Evolutionary conservation across 225 moss, liverwort and hornwort species (phyloP).

Genomic region (Thuidium tamariscinum): DNA sequence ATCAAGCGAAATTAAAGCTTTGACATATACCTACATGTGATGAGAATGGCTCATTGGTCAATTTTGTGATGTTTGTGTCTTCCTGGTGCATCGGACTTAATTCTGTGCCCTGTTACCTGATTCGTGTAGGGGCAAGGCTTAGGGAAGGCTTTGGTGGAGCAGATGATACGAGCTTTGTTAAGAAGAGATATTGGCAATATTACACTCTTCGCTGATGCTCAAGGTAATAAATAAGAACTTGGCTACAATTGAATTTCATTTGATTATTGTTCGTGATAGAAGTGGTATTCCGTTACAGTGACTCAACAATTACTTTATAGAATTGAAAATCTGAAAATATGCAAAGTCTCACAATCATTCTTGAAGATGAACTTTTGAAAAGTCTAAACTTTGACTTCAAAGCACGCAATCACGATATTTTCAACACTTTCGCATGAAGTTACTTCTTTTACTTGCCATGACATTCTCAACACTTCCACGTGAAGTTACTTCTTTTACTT

Average conservation of each 20-base stretch:
- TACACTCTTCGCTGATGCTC: conserved; percentile 95
- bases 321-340: background rate
- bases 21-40: background rate
- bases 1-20: background rate
- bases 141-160: conserved; percentile 97
- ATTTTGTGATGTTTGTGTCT: background rate
- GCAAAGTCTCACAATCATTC: background rate
- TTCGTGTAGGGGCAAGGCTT: conserved; percentile 81
- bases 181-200: conserved; percentile 99
- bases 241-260: background rate
- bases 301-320: background rate
- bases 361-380: background rate
- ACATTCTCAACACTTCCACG: background rate
- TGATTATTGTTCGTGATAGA: background rate
- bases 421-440: background rate
- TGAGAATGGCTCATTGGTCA: background rate
- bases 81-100: background rate
- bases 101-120: background rate
- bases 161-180: conserved; percentile 93
- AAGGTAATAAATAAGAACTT: conserved; percentile 29
- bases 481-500: background rate
- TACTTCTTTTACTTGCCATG: background rate
- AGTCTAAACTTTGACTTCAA: background rate
- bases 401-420: background rate
- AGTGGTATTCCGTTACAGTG: background rate